These are phyloP conservation scores for Pseudogymnoascus sp. DNA, from an alignment of 2,329 filamentous ascomycete species.

Conservation along the genomic window DNA sequence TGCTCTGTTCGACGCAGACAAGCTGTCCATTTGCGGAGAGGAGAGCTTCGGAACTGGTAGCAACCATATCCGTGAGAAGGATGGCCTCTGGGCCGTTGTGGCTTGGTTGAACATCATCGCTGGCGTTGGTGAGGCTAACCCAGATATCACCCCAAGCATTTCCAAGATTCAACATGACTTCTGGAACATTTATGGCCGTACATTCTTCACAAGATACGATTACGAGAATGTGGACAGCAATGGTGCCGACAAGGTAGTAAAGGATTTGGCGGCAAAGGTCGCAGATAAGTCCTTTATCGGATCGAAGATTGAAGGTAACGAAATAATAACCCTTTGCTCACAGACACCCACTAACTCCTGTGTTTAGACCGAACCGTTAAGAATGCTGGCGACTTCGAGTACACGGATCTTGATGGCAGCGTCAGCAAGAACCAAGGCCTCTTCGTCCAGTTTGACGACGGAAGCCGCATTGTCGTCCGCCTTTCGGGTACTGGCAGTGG, in stretches of 20 bases:
- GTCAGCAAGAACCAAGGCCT: constrained; percentile 94
- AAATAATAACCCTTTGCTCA: constrained; percentile 15
- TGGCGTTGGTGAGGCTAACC: constrained; percentile 75
- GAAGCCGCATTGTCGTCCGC: constrained; percentile 89
- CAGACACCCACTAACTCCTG: constrained; percentile 11
- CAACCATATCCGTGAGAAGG: constrained; percentile 99
- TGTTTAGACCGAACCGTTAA: constrained; percentile 63
- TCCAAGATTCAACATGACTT: constrained; percentile 95
- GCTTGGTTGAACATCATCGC: constrained; percentile 99
- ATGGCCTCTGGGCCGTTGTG: constrained; percentile 93
- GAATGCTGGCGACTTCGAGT: constrained; percentile 92
- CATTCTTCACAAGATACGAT: constrained; percentile 98
- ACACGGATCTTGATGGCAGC: constrained; percentile 96
- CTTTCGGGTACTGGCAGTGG: constrained; percentile 92
- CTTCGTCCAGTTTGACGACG: constrained; percentile 88
- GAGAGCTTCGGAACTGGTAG: constrained; percentile 97
- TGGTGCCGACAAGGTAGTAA: constrained; percentile 83
- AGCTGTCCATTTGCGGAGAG: constrained; percentile 97
- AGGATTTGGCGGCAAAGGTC: constrained; percentile 71
- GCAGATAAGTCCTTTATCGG: constrained; percentile 68
- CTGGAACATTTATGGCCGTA: constrained; percentile 92
- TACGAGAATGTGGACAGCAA: constrained; percentile 93
- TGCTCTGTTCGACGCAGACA: constrained; percentile 85
- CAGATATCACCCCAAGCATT: constrained; percentile 79
- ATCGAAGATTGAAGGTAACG: constrained; percentile 63